A percentile compares a stretch with the other conserved stretches of the same genome.
These are phyloP conservation scores for Auriscalpium vulgare DNA, from an alignment of 768 basidiomycete genomes.

Conservation along the genomic window DNA sequence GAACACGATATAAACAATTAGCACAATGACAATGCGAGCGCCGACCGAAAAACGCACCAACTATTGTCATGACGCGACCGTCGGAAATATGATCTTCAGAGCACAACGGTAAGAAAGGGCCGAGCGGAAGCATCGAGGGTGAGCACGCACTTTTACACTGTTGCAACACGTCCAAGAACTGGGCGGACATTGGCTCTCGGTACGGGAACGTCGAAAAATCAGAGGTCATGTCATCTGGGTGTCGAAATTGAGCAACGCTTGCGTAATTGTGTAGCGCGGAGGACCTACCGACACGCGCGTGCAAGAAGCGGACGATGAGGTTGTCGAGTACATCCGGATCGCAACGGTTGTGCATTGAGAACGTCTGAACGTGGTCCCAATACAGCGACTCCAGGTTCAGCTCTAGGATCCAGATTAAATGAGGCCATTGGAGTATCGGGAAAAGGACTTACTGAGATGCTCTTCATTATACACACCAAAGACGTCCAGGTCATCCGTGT, in stretches of 20 bases:
- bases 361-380: constrained; percentile 1
- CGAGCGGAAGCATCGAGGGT: too few species aligned
- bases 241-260: background rate
- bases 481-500: background rate
- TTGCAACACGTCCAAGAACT: background rate
- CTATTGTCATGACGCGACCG: too few species aligned
- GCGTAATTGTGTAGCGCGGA: background rate
- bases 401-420: too few species aligned
- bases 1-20: too few species aligned
- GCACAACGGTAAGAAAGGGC: too few species aligned
- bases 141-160: background rate
- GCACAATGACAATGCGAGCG: too few species aligned
- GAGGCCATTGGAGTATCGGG: too few species aligned
- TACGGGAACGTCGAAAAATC: background rate
- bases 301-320: background rate
- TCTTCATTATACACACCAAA: too few species aligned
- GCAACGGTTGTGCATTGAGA: background rate
- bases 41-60: too few species aligned
- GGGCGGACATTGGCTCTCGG: background rate
- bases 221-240: background rate
- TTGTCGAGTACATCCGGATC: background rate
- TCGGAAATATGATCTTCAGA: too few species aligned
- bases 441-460: background rate
- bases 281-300: background rate
- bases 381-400: background rate